Evolutionary conservation across 2,329 filamentous ascomycete genomes (phyloP).

Genomic region (Clarireedia paspali): DNA sequence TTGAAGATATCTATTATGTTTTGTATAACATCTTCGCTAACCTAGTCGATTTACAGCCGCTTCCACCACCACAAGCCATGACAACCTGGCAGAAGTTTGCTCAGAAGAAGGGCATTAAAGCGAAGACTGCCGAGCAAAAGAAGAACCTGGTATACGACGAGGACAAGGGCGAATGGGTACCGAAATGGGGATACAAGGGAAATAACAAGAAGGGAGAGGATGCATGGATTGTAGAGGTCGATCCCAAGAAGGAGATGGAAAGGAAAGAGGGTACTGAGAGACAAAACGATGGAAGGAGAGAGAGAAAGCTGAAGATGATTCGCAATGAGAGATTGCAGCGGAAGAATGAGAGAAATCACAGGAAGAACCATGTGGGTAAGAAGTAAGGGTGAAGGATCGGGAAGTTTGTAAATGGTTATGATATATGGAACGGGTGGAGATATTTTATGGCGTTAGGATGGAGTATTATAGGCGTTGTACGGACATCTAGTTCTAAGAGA

Average conservation of each 20-base stretch:
- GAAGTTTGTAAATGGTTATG: not conserved
- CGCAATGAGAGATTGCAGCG: slow-evolving; percentile 64
- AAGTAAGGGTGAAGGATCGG: not conserved
- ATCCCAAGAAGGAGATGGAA: slow-evolving; percentile 62
- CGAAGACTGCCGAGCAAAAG: slow-evolving; percentile 71
- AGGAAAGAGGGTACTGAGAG: slow-evolving; percentile 55
- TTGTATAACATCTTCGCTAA: not conserved
- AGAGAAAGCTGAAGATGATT: slow-evolving; percentile 60
- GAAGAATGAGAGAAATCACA: slow-evolving; percentile 50
- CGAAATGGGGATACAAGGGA: slow-evolving; percentile 91
- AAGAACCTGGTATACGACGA: slow-evolving; percentile 80
- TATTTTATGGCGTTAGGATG: slow-evolving; percentile 13
- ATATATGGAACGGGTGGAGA: not conserved
- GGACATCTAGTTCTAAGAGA: not conserved
- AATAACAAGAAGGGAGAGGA: slow-evolving; percentile 77
- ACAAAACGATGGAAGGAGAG: slow-evolving; percentile 54
- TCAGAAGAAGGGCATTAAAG: slow-evolving; percentile 91
- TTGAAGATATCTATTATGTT: not conserved
- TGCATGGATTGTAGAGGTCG: slow-evolving; percentile 89
- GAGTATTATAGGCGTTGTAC: slow-evolving; percentile 3
- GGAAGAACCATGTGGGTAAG: slow-evolving; percentile 22
- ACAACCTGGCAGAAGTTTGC: slow-evolving; percentile 98
- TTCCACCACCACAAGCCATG: slow-evolving; percentile 71
- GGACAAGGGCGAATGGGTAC: slow-evolving; percentile 77
- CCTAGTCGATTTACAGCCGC: slow-evolving; percentile 38